Base-by-base conservation (phyloP, 148 eudicot species). In the Polygonum maritimum region DNA sequence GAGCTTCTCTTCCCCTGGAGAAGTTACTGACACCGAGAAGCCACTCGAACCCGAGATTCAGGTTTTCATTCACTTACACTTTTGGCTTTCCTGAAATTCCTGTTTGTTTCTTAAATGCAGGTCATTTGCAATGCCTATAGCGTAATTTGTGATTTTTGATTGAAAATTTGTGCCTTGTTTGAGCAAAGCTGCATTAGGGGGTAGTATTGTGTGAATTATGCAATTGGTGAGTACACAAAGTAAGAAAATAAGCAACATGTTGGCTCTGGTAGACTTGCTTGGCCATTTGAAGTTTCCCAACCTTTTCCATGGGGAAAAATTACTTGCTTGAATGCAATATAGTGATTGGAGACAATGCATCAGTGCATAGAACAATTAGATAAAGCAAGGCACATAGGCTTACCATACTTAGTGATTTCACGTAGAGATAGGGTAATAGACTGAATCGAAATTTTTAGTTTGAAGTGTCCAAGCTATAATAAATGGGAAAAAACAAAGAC, bases 1-100 rank as follows among this genome's bases (percentile, higher is more conserved):
- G 3, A 39, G 62, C 33, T 41, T 74, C 77, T 78, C 83, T 51
- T 80, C 87, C 58, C 55, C 83, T 11, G 83, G 78, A n/a, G 85
- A 82, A 74, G 76, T 75, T 49, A 70, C 79, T 40, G 84, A 81
- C 15, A 81, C 82, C 54, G 82, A 77, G 44, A 78, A 77, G 65
- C 45, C 47, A 26, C 81, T 73, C 49, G 79, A 80, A 52, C 57
- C 83, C 69, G 67, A 78, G 54, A 78, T 80, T 40, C 85, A 76
- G 85, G 87, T 85, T 35, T 21, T 41, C 3, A 16, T 38, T 67
- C 21, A 7, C 44, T 38, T 60, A 60, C 69, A 26, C 15, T 55
- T 21, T 55, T 33, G 39, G 10, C 15, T 26, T 35, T 36, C 13
- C 67, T 9, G 41, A 36, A 33, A 7, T 65, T 15, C 15, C 10